phyloP scores from a whole-genome alignment of 228 moss, liverwort and hornwort genomes.

The Sphagnum magellanicum region DNA sequence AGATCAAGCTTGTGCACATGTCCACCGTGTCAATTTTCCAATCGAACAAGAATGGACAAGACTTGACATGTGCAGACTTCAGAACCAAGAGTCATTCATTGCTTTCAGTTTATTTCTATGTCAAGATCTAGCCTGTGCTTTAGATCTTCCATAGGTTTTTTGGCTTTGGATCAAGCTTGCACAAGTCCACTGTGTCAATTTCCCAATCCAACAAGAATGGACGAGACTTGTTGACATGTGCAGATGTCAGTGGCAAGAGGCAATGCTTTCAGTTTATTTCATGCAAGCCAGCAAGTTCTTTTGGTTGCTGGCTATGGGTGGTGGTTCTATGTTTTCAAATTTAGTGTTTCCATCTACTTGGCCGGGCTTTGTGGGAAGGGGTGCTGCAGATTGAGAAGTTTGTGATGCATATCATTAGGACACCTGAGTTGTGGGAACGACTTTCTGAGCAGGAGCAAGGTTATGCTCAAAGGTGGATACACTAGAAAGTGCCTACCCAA shows the following conservation, averaged over 20 bases:
- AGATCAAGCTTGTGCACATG: too few relatives aligned
- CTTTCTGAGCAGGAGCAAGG: slow-evolving; percentile 69
- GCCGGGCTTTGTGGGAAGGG: neutral
- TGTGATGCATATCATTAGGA: slow-evolving; percentile 52
- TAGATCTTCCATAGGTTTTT: too few relatives aligned
- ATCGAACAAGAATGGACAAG: neutral
- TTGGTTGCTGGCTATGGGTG: neutral
- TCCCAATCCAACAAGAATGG: neutral
- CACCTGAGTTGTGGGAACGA: slow-evolving; percentile 50
- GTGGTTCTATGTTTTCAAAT: neutral
- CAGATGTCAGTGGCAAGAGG: neutral
- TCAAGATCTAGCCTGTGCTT: too few relatives aligned
- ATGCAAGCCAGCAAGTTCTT: neutral
- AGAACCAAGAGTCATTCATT: neutral
- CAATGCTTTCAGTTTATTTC: neutral
- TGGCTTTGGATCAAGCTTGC: too few relatives aligned
- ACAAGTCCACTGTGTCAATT: neutral
- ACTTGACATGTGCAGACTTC: neutral
- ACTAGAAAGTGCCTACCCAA: too few relatives aligned
- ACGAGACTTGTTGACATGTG: neutral
- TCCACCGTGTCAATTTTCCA: neutral
- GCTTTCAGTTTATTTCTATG: too few relatives aligned
- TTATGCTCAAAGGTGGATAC: slow-evolving; percentile 46
- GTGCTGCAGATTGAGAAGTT: slow-evolving; percentile 56
- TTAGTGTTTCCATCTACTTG: neutral